phyloP scores from a whole-genome alignment of 176 grass and related monocot species.

The Oryza longistaminata region DNA sequence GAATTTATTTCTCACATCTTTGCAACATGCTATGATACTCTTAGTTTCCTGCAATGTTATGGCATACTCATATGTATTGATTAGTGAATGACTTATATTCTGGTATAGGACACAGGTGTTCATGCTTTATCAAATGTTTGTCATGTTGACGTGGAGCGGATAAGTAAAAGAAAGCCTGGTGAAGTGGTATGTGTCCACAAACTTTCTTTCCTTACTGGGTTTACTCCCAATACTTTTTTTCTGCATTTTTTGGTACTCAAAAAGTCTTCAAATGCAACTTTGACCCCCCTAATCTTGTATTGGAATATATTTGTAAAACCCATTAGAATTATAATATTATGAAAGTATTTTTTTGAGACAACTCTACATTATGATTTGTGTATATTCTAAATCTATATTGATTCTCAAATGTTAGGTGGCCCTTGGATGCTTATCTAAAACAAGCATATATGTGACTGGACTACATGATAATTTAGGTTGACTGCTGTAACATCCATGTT shows the following conservation, averaged over 20 bases:
- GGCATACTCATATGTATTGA: neutral
- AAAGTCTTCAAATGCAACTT: neutral
- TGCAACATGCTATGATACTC: slow-evolving; percentile 5
- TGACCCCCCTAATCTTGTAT: neutral
- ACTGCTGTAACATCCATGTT: neutral
- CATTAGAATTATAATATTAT: neutral
- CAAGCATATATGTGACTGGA: neutral
- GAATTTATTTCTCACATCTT: neutral
- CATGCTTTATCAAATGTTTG: slow-evolving; percentile 96
- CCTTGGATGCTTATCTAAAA: neutral
- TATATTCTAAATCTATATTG: neutral
- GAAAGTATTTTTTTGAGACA: neutral
- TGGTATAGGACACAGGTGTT: slow-evolving; percentile 79
- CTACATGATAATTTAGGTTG: slow-evolving; percentile 13
- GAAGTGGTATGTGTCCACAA: slow-evolving; percentile 66
- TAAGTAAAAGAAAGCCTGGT: slow-evolving; percentile 97
- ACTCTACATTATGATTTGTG: neutral
- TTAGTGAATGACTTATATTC: slow-evolving; percentile 9
- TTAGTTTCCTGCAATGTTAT: neutral
- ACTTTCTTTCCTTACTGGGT: neutral
- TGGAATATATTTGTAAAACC: neutral
- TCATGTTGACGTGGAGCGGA: slow-evolving; percentile 91
- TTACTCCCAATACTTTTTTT: slow-evolving; percentile 9
- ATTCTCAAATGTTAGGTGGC: neutral
- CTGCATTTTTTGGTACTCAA: neutral